Evolutionary conservation across 2,329 filamentous ascomycete genomes (phyloP), one percentile per base, ranked within the genome.

Genomic region (Elsinoe ampelina): DNA sequence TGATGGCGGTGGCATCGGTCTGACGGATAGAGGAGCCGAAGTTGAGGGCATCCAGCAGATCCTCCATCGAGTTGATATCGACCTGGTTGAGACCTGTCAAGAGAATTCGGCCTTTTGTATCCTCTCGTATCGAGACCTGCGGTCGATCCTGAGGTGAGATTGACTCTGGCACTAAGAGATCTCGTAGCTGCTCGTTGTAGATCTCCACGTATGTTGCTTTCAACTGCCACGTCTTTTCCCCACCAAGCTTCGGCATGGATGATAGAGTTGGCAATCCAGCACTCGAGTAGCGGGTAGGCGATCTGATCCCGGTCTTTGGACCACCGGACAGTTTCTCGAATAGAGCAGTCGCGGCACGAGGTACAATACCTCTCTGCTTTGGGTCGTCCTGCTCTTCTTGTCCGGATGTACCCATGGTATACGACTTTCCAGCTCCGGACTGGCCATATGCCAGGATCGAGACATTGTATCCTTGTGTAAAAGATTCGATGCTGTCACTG

Each of bases 391-490:
- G 65, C 66, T 96, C 91, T 19, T 72, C 72, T 1, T 91, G 89
- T 3, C 90, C 90, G 0, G 92, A 90, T 0, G 93, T 98, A 58
- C 93, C 93, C 93, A 98, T 98, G 0, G 93, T 98, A 69, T 95
- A 97, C 2, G 92, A 97, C 74, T 98, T 98, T 64, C 93, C 93
- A 10, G 93, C 90, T 57, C 93, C 93, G 26, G 93, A 98, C 75
- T 98, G 93, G 63, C 93, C 93, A 67, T 98, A 98, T 48, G 93
- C 93, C 65, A 98, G 77, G 51, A 98, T 83, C 2, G 93, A 98
- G 58, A 98, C 93, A 81, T 98, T 98, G 80, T 97, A 98, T 56
- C 93, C 93, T 68, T 96, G 89, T 1, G 93, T 77, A 65, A 98
- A 98, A 2, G 91, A 88, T 64, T 79, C 83, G 63, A 97, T 87